Base-by-base conservation (phyloP, 1,139 yeast genomes). In the Suhomyces panamericanus region DNA sequence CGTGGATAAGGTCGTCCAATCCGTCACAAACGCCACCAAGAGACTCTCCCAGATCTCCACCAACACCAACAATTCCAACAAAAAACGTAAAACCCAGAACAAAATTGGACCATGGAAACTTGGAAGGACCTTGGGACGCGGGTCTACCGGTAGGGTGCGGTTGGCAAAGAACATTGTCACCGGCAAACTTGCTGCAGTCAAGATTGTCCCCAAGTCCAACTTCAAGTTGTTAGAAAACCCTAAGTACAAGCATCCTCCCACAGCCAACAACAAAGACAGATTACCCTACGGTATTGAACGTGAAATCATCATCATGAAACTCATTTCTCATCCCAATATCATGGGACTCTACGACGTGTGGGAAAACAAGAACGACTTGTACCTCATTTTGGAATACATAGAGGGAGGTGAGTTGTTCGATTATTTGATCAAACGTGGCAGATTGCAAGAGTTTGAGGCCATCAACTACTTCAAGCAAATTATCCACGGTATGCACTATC, bases 371-470 rank as follows among this genome's bases (percentile, higher is more conserved):
- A 90, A 95, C 52, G 97, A 91, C 58, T 71, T 93, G 42, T 91
- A 91, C 60, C 78, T 93, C 55, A 95, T 95, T 26, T 70, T 93
- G 50, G 99, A 93, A 68, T 93, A 95, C 66, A 93, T 95, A 42
- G 98, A 95, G 69, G 96, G 97, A 41, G 99, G 99, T 35, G 99
- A 93, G 67, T 73, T 93, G 45, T 93, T 95, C 60, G 97, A 95
- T 67, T 83, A 91, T 58, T 75, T 93, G 44, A 90, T 93, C 49
- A 89, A 89, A 62, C 77, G 86, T 47, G 98, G 99, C 4, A 83
- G 88, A 39, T 74, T 93, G 43, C 93, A 87, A 43, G 99, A 93
- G 64, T 77, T 77, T 45, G 96, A 91, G 59, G 98, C 99, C 5
- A 81, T 91, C 45, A 80, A 81, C 57, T 93, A 90, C 67, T 93